Evolutionary conservation across 495 filamentous ascomycete genomes (phyloP).

Genomic region (Daldinia childiae): DNA sequence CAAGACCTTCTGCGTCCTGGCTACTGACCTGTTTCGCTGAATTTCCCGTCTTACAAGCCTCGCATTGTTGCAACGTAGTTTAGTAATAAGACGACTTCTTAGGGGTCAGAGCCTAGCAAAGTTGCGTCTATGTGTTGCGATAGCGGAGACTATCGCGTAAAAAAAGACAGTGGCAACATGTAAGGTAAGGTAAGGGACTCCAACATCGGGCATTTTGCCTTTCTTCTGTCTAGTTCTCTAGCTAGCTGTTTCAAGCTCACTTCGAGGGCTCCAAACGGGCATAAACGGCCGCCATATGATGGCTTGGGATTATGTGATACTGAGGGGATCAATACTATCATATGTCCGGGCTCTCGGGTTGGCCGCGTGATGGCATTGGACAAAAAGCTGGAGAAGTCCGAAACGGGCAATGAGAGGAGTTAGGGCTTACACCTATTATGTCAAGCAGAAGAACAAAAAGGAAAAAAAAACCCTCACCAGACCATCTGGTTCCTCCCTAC

Average conservation of each 20-base stretch:
- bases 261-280: background rate
- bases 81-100: slow-evolving; percentile 30
- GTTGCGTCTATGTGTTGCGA: slow-evolving; percentile 26
- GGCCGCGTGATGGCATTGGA: slow-evolving; percentile 33
- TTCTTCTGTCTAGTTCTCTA: slow-evolving; percentile 30
- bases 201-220: slow-evolving; percentile 35
- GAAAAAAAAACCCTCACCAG: slow-evolving; percentile 16
- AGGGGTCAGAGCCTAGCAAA: slow-evolving; percentile 11
- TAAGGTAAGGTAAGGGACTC: slow-evolving; percentile 24
- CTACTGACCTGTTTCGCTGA: slow-evolving; percentile 15
- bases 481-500: slow-evolving; percentile 12
- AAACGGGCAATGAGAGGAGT: slow-evolving; percentile 27
- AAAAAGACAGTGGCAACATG: slow-evolving; percentile 28
- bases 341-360: slow-evolving; percentile 25
- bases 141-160: slow-evolving; percentile 30
- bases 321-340: slow-evolving; percentile 22
- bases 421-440: slow-evolving; percentile 35
- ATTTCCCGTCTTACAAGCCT: slow-evolving; percentile 31
- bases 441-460: background rate
- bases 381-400: slow-evolving; percentile 13
- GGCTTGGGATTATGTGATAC: slow-evolving; percentile 33
- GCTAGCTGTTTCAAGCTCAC: slow-evolving; percentile 18
- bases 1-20: slow-evolving; percentile 4
- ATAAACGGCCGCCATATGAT: slow-evolving; percentile 32
- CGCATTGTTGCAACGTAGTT: slow-evolving; percentile 36